These are phyloP conservation scores for Cochlearia excelsa DNA, from an alignment of 345 rosid genomes.

Conservation along the genomic window DNA sequence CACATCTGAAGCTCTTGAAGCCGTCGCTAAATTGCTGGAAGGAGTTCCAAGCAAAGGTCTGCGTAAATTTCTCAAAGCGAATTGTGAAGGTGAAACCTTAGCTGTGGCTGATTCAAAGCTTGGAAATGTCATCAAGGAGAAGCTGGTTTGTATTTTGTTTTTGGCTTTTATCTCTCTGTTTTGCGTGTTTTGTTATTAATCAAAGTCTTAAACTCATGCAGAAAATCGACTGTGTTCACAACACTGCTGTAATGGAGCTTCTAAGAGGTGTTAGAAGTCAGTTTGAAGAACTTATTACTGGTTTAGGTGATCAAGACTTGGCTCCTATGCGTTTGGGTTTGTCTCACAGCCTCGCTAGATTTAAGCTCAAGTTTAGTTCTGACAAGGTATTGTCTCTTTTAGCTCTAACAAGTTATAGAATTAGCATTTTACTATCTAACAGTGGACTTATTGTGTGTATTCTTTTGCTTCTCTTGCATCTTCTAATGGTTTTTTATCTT, in stretches of 20 bases:
- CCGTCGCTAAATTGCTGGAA: slow-evolving; percentile 63
- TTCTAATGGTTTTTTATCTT: background rate
- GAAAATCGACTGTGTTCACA: slow-evolving; percentile 87
- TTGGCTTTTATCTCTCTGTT: background rate
- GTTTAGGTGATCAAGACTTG: slow-evolving; percentile 68
- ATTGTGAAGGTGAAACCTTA: slow-evolving; percentile 61
- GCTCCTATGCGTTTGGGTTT: slow-evolving; percentile 93
- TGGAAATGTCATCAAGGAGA: slow-evolving; percentile 82
- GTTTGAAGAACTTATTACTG: slow-evolving; percentile 76
- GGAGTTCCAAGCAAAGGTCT: slow-evolving; percentile 65
- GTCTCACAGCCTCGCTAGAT: slow-evolving; percentile 82
- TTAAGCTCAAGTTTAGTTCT: slow-evolving; percentile 82
- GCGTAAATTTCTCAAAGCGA: slow-evolving; percentile 59
- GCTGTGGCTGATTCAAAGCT: slow-evolving; percentile 87
- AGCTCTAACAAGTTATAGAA: background rate
- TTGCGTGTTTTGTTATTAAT: slow-evolving; percentile 10
- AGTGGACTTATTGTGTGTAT: background rate
- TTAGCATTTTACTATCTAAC: background rate
- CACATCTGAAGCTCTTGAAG: slow-evolving; percentile 71
- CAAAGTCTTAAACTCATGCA: slow-evolving; percentile 20
- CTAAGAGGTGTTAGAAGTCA: slow-evolving; percentile 77
- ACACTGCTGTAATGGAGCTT: slow-evolving; percentile 79
- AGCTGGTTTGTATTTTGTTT: slow-evolving; percentile 48
- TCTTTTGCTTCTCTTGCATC: slow-evolving; percentile 4
- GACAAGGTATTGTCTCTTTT: slow-evolving; percentile 57